Conservation (phyloP, 1,284 basidiomycete genomes). For the Rhodotorula sp. region DNA sequence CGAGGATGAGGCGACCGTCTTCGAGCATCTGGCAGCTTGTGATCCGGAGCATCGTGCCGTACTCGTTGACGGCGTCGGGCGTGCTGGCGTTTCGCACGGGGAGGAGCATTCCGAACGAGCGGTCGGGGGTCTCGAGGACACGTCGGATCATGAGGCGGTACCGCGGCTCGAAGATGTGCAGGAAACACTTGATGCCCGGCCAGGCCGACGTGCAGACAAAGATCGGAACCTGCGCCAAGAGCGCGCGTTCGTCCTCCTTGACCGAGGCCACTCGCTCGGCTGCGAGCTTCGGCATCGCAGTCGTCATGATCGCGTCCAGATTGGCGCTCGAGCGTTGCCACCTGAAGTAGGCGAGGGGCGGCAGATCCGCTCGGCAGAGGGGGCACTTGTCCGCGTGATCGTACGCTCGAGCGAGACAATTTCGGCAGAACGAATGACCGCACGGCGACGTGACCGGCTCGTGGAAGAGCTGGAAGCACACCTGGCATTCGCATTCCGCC, state of each 20-base stretch:
- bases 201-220: constrained; percentile 87
- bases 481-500: constrained; percentile 78
- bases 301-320: constrained; percentile 32
- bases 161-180: constrained; percentile 91
- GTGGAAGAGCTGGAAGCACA: constrained; percentile 79
- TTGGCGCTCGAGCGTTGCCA: constrained; percentile 36
- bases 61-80: constrained; percentile 58
- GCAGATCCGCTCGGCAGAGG: constrained; percentile 63
- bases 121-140: constrained; percentile 70
- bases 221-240: constrained; percentile 60
- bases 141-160: constrained; percentile 90
- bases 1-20: constrained; percentile 85
- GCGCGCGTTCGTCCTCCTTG: constrained; percentile 30
- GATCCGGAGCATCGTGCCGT: constrained; percentile 91
- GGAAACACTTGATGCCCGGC: constrained; percentile 79
- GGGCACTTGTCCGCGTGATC: constrained; percentile 82
- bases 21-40: constrained; percentile 77
- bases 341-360: constrained; percentile 37
- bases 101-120: constrained; percentile 88
- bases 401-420: constrained; percentile 81
- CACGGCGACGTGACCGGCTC: constrained; percentile 89
- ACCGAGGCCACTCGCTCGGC: constrained; percentile 32
- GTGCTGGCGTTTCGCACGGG: constrained; percentile 50
- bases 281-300: constrained; percentile 39
- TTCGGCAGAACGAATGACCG: constrained; percentile 89